Evolutionary conservation across 257 asterid genomes (phyloP).

Genomic region (Solanum medicagineum): DNA sequence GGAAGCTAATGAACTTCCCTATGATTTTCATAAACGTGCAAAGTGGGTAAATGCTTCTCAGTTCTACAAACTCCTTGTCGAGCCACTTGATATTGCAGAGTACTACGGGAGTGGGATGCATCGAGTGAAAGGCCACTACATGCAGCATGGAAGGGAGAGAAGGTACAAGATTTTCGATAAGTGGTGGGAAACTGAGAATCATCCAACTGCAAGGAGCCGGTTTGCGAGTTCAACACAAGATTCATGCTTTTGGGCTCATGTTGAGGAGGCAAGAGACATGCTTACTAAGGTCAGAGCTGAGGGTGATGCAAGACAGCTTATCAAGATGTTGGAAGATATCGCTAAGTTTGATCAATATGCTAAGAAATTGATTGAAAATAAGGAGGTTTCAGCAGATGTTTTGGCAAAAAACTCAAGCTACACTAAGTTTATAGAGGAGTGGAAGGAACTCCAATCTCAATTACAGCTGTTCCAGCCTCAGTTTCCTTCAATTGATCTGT

Average conservation of each 20-base stretch:
- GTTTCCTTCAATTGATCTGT: conserved; percentile 19
- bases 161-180: conserved; percentile 65
- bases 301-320: conserved; percentile 25
- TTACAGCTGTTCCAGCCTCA: conserved; percentile 28
- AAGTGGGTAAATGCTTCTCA: conserved; percentile 70
- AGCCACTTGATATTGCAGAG: conserved; percentile 86
- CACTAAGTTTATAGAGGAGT: conserved; percentile 48
- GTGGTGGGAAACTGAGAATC: conserved; percentile 63
- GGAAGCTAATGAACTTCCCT: conserved; percentile 60
- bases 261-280: conserved; percentile 64
- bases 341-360: conserved; percentile 57
- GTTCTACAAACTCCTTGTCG: conserved; percentile 64
- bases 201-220: conserved; percentile 33
- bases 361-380: conserved; percentile 38
- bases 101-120: conserved; percentile 58
- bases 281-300: conserved; percentile 27
- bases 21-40: conserved; percentile 54
- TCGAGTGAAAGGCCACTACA: conserved; percentile 56
- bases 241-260: conserved; percentile 84
- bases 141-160: conserved; percentile 59
- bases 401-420: conserved; percentile 69
- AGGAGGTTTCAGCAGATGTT: conserved; percentile 74
- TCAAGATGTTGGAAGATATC: conserved; percentile 24
- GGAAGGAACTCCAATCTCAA: conserved; percentile 40
- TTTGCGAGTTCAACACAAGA: conserved; percentile 74